Conservation (phyloP, 2,329 filamentous ascomycete genomes). For the Trichoderma arundinaceum region DNA sequence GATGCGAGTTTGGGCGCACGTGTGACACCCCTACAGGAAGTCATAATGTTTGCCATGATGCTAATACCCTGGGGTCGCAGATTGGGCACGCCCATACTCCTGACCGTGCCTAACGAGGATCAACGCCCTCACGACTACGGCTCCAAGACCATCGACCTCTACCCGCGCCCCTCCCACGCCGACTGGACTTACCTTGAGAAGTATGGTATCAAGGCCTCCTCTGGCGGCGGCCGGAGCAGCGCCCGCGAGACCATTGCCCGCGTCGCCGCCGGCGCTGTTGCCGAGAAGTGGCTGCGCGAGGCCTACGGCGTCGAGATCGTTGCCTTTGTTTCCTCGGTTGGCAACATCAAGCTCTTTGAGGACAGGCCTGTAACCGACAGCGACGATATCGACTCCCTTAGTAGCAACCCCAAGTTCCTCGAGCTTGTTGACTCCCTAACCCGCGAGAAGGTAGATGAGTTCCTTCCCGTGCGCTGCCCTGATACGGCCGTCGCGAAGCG, state of each 20-base stretch:
- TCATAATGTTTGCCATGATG: constrained; percentile 35
- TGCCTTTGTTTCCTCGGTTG: constrained; percentile 86
- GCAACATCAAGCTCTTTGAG: constrained; percentile 53
- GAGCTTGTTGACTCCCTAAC: constrained; percentile 73
- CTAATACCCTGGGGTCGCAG: constrained; percentile 34
- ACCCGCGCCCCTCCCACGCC: constrained; percentile 89
- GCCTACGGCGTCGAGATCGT: constrained; percentile 89
- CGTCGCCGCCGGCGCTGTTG: constrained; percentile 89
- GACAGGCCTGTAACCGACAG: constrained; percentile 16
- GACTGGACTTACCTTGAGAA: constrained; percentile 98
- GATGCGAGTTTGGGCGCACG: constrained; percentile 85
- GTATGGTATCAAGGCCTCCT: constrained; percentile 91
- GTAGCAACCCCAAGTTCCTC: constrained; percentile 80
- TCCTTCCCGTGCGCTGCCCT: constrained; percentile 85
- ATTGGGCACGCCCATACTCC: constrained; percentile 84
- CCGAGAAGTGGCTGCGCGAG: constrained; percentile 86
- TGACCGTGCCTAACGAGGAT: constrained; percentile 90
- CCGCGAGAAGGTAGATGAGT: constrained; percentile 78
- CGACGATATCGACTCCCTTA: constrained; percentile 53
- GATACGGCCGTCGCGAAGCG: constrained; percentile 65
- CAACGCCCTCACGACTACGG: constrained; percentile 93
- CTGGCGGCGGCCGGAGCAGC: constrained; percentile 85
- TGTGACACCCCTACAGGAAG: constrained; percentile 38
- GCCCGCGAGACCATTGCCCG: constrained; percentile 95
- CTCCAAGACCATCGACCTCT: constrained; percentile 85